A percentile compares a stretch with the other conserved stretches of the same genome.
These are phyloP conservation scores for Forsythia suspensa DNA, from an alignment of 257 asterid species.

Conservation along the genomic window DNA sequence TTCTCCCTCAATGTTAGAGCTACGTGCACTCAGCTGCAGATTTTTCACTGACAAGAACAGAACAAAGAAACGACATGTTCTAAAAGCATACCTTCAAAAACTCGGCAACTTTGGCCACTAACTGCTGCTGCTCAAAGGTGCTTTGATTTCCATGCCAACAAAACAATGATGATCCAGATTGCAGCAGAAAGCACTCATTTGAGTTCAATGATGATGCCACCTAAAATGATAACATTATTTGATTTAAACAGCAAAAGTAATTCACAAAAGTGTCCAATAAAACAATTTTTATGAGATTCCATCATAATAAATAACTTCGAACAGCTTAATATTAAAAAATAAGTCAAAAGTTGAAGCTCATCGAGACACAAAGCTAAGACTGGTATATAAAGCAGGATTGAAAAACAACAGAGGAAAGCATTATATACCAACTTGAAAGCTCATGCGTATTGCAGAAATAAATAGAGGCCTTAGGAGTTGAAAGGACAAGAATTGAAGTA, in stretches of 20 bases:
- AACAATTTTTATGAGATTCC: neutral
- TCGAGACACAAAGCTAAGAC: neutral
- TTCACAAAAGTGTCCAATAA: neutral
- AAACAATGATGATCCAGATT: conserved; percentile 80
- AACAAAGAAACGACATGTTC: neutral
- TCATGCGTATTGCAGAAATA: neutral
- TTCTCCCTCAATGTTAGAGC: neutral
- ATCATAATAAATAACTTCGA: neutral
- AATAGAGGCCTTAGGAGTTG: neutral
- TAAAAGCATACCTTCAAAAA: conserved; percentile 71
- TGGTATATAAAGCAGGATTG: neutral
- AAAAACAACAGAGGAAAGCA: neutral
- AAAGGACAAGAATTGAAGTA: neutral
- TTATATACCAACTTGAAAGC: neutral
- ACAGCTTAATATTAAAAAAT: neutral
- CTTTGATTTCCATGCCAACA: conserved; percentile 91
- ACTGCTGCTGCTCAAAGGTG: conserved; percentile 86
- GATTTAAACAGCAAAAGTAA: conserved; percentile 11
- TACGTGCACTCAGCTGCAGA: neutral
- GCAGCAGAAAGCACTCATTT: conserved; percentile 82
- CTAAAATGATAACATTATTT: conserved; percentile 38
- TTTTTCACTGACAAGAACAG: neutral
- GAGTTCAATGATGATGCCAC: conserved; percentile 79
- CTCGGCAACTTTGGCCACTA: conserved; percentile 85
- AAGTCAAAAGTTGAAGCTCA: neutral